phyloP scores from a whole-genome alignment of 2,329 filamentous ascomycete genomes.

The Botrytis byssoidea region DNA sequence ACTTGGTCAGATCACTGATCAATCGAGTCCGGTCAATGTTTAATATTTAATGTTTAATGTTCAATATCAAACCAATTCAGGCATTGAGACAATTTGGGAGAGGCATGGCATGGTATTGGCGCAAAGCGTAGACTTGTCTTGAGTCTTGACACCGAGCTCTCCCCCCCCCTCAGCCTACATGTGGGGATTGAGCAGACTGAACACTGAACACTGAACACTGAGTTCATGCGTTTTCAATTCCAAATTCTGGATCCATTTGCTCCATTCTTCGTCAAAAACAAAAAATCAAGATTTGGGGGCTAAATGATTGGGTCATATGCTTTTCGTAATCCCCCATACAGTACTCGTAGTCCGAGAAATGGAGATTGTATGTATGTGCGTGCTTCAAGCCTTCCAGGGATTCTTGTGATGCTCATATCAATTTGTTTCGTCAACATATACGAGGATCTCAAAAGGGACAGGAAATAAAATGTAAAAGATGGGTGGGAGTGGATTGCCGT shows the following conservation, averaged over 20 bases:
- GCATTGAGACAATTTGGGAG: neutral
- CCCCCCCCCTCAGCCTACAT: neutral
- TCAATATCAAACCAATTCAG: neutral
- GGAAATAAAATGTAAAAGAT: neutral
- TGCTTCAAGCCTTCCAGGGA: slow-evolving; percentile 9
- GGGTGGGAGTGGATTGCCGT: neutral
- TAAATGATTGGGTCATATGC: slow-evolving; percentile 9
- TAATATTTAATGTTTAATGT: neutral
- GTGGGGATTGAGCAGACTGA: slow-evolving; percentile 2
- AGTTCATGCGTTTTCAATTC: slow-evolving; percentile 9
- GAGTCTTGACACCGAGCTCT: neutral
- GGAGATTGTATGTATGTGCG: slow-evolving; percentile 1
- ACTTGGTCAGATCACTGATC: slow-evolving; percentile 4
- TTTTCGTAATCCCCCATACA: slow-evolving; percentile 11
- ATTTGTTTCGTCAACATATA: slow-evolving; percentile 13
- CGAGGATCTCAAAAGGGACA: slow-evolving; percentile 8
- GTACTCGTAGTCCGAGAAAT: slow-evolving; percentile 4
- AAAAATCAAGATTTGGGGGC: slow-evolving; percentile 1
- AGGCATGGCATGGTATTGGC: neutral
- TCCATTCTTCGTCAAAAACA: neutral
- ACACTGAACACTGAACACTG: neutral
- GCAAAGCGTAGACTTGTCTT: neutral
- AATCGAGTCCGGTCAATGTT: neutral
- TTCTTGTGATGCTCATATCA: slow-evolving; percentile 3
- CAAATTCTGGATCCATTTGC: neutral